Base-by-base conservation (phyloP, 306 rosid genomes). In the Quercus glauca region DNA sequence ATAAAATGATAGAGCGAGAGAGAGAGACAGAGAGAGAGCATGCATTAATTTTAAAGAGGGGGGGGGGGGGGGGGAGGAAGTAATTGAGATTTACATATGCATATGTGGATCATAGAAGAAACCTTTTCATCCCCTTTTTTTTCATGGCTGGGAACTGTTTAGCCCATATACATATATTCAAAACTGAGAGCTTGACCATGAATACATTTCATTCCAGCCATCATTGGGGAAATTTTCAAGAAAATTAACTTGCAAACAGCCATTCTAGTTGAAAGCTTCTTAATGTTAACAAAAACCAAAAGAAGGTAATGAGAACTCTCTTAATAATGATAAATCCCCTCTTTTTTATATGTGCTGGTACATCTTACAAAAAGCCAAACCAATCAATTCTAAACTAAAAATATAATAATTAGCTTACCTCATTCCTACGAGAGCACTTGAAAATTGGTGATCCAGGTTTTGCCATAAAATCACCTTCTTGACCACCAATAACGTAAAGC, bases 381-480 rank as follows among this genome's bases (percentile, higher is more conserved):
- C 74, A 55, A 55, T 76, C 53, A 73, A 77, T 55, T 65, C 43
- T 49, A 35, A 35, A 57, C 26, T 26, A 67, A 70, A 5, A 20
- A 14, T 33, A 71, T 43, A 71, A 31, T 49, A 21, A 15, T 31
- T 14, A 14, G 53, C 73, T 52, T 79, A 94, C 99, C 99, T 94
- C 97, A 20, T 45, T 68, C 83, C 99, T 86, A 64, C 99, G 97
- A 0, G 99, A 92, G 81, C 99, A 92, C 85, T 94, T 94, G 87
- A 94, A 94, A 84, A 91, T 92, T 52, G 97, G 97, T 19, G 99
- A 94, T 73, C 97, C 95, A 2, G 97, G 99, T 81, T 94, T 94
- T 83, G 99, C 92, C 97, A 94, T 94, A 80, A 92, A 94, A 83
- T 94, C 99, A 58, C 99, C 99, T 87, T 94, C 99, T 89, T 94